Base-by-base conservation (phyloP, 2,329 filamentous ascomycete species). In the Paecilomyces fulvus region DNA sequence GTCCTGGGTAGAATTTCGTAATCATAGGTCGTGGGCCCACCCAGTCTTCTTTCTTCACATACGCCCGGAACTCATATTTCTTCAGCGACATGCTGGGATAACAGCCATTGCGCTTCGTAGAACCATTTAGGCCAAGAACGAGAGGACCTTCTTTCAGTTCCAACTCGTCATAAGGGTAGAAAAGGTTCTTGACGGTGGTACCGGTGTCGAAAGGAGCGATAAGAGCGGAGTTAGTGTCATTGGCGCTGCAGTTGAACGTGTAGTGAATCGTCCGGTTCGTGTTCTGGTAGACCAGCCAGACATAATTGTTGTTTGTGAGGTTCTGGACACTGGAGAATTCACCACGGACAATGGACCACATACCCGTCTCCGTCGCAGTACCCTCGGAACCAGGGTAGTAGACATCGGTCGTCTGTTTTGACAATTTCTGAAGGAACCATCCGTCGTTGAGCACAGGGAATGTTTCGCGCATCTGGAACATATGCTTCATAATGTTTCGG, bases 391-490 rank as follows among this genome's bases (percentile, higher is more conserved):
- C 82, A 10, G 80, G 79, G 33, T 80, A 72, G 10, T 73, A 72
- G 51, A 80, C 72, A 30, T 80, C 67, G 37, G 73, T 70, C 1
- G 81, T 84, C 64, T 82, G 75, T 49, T 82, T 84, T 1, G 82
- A 83, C 1, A 86, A 73, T 55, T 80, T 74, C 56, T 78, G 71
- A 37, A 86, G 63, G 51, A 74, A 75, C 62, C 76, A 83, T 0
- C 84, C 84, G 62, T 85, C 83, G 51, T 84, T 84, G 17, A 87
- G 71, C 0, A 80, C 79, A 0, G 82, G 80, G 53, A 77, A 86
- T 30, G 80, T 69, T 17, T 77, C 65, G 56, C 84, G 78, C 67
- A 86, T 75, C 60, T 85, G 77, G 60, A 81, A 84, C 79, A 86
- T 84, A 49, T 79, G 74, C 66, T 83, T 85, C 59, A 85, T 73